A percentile compares a stretch with the other conserved stretches of the same genome.
These are phyloP conservation scores for Tylopilus felleus DNA, from an alignment of 768 basidiomycete species.

Conservation along the genomic window DNA sequence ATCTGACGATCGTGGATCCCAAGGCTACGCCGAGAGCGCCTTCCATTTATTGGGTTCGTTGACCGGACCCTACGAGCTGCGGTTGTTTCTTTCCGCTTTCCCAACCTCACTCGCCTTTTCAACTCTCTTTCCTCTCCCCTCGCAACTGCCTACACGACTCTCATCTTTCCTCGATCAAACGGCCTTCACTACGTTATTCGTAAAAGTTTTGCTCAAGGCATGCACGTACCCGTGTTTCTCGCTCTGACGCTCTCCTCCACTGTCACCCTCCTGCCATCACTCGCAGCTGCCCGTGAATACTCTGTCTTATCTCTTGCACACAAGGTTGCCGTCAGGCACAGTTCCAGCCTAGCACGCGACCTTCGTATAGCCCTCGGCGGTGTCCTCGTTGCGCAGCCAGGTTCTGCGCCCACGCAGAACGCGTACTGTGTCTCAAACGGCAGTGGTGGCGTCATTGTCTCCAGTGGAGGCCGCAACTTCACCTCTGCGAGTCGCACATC, in stretches of 20 bases:
- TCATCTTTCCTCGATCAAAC: background rate
- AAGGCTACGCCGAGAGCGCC: slow-evolving; percentile 15
- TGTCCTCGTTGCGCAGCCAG: slow-evolving; percentile 45
- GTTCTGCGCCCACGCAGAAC: slow-evolving; percentile 24
- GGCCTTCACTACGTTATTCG: background rate
- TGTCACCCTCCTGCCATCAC: slow-evolving; percentile 24
- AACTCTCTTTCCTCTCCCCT: background rate
- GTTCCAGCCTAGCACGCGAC: slow-evolving; percentile 62
- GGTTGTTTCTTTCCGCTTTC: slow-evolving; percentile 13
- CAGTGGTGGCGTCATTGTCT: slow-evolving; percentile 21
- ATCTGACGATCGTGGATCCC: slow-evolving; percentile 9
- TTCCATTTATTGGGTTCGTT: slow-evolving; percentile 21
- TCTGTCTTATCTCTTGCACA: slow-evolving; percentile 46
- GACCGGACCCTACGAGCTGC: slow-evolving; percentile 19
- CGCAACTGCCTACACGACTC: background rate
- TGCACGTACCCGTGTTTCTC: slow-evolving; percentile 30
- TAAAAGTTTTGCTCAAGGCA: slow-evolving; percentile 13
- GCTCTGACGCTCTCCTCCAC: slow-evolving; percentile 31
- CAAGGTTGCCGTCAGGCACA: slow-evolving; percentile 52
- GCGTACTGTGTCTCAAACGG: slow-evolving; percentile 35
- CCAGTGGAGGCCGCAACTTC: slow-evolving; percentile 13
- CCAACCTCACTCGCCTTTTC: slow-evolving; percentile 4
- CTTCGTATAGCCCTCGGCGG: slow-evolving; percentile 62
- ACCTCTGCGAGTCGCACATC: slow-evolving; percentile 26
- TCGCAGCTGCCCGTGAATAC: slow-evolving; percentile 18